These are phyloP conservation scores for Carex kokanica DNA, from an alignment of 176 grass and related monocot species.

Conservation along the genomic window DNA sequence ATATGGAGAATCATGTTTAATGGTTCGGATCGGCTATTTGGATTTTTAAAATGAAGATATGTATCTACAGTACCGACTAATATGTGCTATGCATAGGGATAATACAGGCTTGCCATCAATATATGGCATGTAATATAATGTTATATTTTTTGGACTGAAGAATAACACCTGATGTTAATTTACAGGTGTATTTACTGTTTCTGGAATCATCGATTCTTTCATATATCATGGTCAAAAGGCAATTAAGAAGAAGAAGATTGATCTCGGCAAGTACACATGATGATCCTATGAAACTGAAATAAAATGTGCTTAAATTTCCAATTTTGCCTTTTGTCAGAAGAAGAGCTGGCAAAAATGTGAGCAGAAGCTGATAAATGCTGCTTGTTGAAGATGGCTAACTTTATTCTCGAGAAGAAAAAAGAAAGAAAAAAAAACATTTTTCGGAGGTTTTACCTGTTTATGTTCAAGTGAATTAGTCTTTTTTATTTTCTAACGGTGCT, in stretches of 20 bases:
- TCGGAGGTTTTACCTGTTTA: neutral
- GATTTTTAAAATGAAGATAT: too few species aligned
- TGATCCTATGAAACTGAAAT: slow-evolving; percentile 22
- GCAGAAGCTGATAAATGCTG: neutral
- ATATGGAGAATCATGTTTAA: too few species aligned
- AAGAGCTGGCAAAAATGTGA: neutral
- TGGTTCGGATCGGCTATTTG: too few species aligned
- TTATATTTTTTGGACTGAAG: neutral
- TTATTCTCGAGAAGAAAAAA: neutral
- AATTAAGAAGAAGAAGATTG: slow-evolving; percentile 89
- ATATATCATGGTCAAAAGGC: slow-evolving; percentile 87
- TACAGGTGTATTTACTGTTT: slow-evolving; percentile 86
- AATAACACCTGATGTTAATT: neutral
- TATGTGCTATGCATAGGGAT: too few species aligned
- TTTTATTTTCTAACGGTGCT: slow-evolving; percentile 24
- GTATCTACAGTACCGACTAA: too few species aligned
- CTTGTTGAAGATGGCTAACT: slow-evolving; percentile 24
- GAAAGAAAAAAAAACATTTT: neutral
- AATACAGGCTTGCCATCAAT: neutral
- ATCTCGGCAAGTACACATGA: slow-evolving; percentile 89
- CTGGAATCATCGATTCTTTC: slow-evolving; percentile 95
- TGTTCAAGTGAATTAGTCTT: slow-evolving; percentile 9
- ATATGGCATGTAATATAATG: neutral
- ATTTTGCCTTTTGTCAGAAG: slow-evolving; percentile 13
- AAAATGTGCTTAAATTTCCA: slow-evolving; percentile 21